phyloP scores from a whole-genome alignment of 768 basidiomycete genomes.

The Cytidiella melzeri region DNA sequence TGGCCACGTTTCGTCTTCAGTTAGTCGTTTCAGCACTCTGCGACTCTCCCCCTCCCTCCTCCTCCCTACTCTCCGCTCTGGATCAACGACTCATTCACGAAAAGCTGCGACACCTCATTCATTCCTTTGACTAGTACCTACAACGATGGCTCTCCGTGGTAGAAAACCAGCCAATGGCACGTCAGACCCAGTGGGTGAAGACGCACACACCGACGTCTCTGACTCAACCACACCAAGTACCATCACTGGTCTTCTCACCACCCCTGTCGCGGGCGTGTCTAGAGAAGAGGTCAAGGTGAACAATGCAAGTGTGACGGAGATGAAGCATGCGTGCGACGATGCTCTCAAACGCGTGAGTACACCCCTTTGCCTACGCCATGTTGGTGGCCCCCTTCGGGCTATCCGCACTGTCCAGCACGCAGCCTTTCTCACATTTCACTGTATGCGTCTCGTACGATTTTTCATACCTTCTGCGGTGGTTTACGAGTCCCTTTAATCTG shows the following conservation, averaged over 20 bases:
- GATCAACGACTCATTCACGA: background rate
- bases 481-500: background rate
- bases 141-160: constrained; percentile 13
- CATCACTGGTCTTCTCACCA: constrained; percentile 14
- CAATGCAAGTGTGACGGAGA: constrained; percentile 42
- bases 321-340: constrained; percentile 69
- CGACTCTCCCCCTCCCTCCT: background rate
- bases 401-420: background rate
- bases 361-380: constrained; percentile 23
- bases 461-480: background rate
- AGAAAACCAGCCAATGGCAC: constrained; percentile 16
- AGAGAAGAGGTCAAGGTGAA: constrained; percentile 43
- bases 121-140: background rate
- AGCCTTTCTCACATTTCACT: too few relatives aligned
- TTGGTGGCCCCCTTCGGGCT: background rate
- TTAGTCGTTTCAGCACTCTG: constrained; percentile 2
- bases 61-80: background rate
- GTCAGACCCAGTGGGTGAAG: constrained; percentile 6
- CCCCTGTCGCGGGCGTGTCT: constrained; percentile 17
- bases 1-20: constrained; percentile 6
- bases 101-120: constrained; percentile 5
- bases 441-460: background rate
- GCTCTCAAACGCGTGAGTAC: constrained; percentile 80
- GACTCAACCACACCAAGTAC: constrained; percentile 5
- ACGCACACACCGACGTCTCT: constrained; percentile 8